Conservation (phyloP, 1,139 yeast genomes). For the Yamadazyma conglobata region DNA sequence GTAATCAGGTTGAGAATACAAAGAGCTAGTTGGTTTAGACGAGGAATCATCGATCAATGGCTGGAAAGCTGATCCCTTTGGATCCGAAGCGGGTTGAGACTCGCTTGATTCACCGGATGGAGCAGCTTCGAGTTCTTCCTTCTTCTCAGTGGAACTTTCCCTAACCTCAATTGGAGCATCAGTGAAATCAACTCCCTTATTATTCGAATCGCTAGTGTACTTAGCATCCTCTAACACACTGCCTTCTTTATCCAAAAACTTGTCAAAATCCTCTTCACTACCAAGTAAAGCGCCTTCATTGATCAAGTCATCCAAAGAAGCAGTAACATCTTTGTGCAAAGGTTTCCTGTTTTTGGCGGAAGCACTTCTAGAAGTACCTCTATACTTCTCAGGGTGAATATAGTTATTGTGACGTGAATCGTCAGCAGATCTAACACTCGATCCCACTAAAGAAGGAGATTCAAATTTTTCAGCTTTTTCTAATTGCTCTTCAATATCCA, state of each 20-base stretch:
- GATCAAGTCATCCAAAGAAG: conserved; percentile 54
- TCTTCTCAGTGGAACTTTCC: conserved; percentile 6
- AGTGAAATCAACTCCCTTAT: conserved; percentile 10
- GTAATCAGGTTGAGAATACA: conserved; percentile 28
- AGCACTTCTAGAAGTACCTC: conserved; percentile 13
- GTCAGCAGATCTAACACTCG: conserved; percentile 51
- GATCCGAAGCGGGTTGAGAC: conserved; percentile 1
- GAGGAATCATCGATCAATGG: conserved; percentile 8
- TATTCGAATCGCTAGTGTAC: conserved; percentile 14
- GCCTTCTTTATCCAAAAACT: conserved; percentile 51
- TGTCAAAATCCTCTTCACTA: conserved; percentile 54
- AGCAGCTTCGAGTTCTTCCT: conserved; percentile 2
- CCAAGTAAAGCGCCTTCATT: conserved; percentile 60
- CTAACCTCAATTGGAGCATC: neutral
- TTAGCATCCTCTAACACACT: conserved; percentile 46
- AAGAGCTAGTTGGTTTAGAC: conserved; percentile 4
- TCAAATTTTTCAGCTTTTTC: conserved; percentile 48
- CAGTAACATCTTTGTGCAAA: conserved; percentile 26
- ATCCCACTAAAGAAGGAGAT: conserved; percentile 56
- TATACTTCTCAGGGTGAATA: conserved; percentile 46
- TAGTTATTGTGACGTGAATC: conserved; percentile 46
- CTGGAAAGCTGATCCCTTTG: conserved; percentile 9
- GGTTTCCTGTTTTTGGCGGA: conserved; percentile 9
- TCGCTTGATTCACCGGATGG: neutral
- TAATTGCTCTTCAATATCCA: conserved; percentile 57